Evolutionary conservation across 441 rosid genomes (phyloP).

Genomic region (Arabidopsis hybrid): DNA sequence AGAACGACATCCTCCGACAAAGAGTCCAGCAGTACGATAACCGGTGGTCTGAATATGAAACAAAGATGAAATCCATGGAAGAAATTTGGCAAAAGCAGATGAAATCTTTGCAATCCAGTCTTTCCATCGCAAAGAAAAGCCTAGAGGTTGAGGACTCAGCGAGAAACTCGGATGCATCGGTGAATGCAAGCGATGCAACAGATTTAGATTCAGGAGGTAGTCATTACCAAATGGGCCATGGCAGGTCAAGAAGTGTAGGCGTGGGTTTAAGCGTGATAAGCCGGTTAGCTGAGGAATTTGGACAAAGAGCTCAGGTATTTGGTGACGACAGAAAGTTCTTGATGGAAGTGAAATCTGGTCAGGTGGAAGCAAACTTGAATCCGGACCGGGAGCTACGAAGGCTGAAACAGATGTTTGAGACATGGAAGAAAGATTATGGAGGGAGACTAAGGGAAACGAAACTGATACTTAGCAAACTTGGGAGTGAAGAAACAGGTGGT

Average conservation of each 20-base stretch:
- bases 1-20: constrained; percentile 91
- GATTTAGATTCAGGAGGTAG: constrained; percentile 83
- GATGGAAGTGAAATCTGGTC: constrained; percentile 98
- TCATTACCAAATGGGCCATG: constrained; percentile 48
- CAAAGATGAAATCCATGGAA: constrained; percentile 99
- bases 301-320: constrained; percentile 94
- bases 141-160: constrained; percentile 88
- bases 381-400: constrained; percentile 88
- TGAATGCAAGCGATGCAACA: constrained; percentile 72
- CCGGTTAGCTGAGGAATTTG: constrained; percentile 92
- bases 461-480: constrained; percentile 80
- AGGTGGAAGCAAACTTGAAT: constrained; percentile 91
- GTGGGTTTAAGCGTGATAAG: constrained; percentile 90
- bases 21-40: constrained; percentile 92
- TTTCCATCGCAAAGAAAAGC: constrained; percentile 97
- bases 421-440: constrained; percentile 98
- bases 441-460: constrained; percentile 84
- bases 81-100: constrained; percentile 99
- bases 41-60: constrained; percentile 97
- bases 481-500: constrained; percentile 76
- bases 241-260: constrained; percentile 73
- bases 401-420: constrained; percentile 95
- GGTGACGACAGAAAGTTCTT: constrained; percentile 97
- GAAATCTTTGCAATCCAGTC: constrained; percentile 95
- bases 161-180: constrained; percentile 93